Evolutionary conservation across 2,329 filamentous ascomycete species (phyloP).

Genomic region (Paraphoma sp.): DNA sequence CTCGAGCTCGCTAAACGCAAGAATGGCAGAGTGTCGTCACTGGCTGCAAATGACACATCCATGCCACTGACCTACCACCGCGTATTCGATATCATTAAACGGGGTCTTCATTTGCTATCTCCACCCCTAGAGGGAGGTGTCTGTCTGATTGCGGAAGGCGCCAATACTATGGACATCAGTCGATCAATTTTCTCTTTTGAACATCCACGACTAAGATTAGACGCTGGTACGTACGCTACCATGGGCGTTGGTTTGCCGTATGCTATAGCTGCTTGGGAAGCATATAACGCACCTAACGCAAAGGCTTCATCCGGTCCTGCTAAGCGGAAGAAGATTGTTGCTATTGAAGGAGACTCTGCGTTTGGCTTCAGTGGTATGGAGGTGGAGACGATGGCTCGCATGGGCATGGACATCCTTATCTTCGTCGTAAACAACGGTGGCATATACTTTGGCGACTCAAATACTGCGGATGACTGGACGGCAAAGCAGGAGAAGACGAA

Average conservation of each 20-base stretch:
- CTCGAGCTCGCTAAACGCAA: constrained; percentile 49
- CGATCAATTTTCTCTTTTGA: constrained; percentile 61
- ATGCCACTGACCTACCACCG: constrained; percentile 26
- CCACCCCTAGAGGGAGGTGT: constrained; percentile 55
- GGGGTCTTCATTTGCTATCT: constrained; percentile 55
- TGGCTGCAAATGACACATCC: constrained; percentile 42
- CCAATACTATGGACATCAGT: constrained; percentile 68
- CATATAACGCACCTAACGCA: constrained; percentile 56
- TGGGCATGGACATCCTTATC: constrained; percentile 60
- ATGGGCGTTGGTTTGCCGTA: constrained; percentile 67
- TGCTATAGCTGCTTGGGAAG: constrained; percentile 62
- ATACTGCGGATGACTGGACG: constrained; percentile 52
- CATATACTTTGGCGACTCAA: constrained; percentile 47
- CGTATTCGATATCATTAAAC: constrained; percentile 61
- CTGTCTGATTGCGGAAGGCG: constrained; percentile 65
- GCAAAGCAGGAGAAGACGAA: constrained; percentile 44
- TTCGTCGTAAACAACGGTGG: constrained; percentile 64
- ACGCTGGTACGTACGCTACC: constrained; percentile 65
- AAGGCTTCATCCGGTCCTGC: constrained; percentile 41
- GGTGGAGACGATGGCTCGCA: constrained; percentile 63
- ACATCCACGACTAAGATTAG: constrained; percentile 62
- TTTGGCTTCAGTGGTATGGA: constrained; percentile 64
- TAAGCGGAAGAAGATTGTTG: constrained; percentile 60
- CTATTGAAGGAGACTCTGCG: constrained; percentile 63
- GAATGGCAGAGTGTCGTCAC: constrained; percentile 56